Conservation (phyloP, 2,329 filamentous ascomycete genomes). For the Rhynchosporium graminicola region DNA sequence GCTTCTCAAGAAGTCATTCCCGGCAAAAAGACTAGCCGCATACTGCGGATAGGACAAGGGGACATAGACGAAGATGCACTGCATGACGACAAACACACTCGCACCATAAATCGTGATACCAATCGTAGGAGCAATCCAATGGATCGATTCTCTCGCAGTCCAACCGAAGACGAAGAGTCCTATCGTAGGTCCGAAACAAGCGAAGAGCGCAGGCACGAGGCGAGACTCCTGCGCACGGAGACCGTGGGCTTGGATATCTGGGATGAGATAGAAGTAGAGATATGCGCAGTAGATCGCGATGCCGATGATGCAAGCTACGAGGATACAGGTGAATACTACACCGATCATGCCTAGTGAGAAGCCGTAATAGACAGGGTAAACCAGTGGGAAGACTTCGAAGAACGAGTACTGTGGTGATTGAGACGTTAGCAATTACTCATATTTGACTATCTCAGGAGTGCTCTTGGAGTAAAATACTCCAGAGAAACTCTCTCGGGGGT, state of each 20-base stretch:
- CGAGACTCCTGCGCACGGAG: constrained; percentile 55
- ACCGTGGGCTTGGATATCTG: constrained; percentile 50
- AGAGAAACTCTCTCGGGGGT: no score
- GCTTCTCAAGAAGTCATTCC: constrained; percentile 60
- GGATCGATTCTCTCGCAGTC: constrained; percentile 52
- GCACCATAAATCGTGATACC: constrained; percentile 57
- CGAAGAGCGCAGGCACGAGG: constrained; percentile 56
- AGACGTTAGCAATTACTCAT: no score
- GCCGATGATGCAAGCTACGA: constrained; percentile 57
- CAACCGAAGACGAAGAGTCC: constrained; percentile 64
- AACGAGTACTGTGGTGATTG: constrained; percentile 48
- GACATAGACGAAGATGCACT: constrained; percentile 62
- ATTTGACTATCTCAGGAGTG: no score
- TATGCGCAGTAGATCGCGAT: constrained; percentile 52
- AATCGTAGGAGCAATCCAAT: constrained; percentile 59
- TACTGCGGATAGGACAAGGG: constrained; percentile 57
- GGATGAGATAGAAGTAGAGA: constrained; percentile 53
- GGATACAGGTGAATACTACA: constrained; percentile 61
- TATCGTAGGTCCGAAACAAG: constrained; percentile 54
- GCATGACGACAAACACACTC: constrained; percentile 56
- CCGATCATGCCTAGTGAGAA: constrained; percentile 61
- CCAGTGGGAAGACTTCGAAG: constrained; percentile 68
- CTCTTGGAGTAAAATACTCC: no score
- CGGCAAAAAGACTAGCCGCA: constrained; percentile 60
- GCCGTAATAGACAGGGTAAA: constrained; percentile 59